Conservation (phyloP, 2,329 filamentous ascomycete species). For the Aspergillus sp. region DNA sequence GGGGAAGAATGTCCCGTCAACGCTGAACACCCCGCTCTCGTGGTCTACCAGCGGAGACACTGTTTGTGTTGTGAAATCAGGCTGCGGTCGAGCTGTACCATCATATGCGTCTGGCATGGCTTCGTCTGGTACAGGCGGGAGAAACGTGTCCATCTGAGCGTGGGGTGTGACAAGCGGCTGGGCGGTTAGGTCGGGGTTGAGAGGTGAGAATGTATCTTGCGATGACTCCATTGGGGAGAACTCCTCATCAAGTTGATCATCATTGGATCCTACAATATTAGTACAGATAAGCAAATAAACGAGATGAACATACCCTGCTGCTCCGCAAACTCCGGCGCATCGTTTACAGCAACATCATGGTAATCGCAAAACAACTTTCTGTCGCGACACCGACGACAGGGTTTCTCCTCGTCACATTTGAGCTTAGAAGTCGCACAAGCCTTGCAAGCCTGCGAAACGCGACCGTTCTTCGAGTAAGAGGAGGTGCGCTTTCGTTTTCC, state of each 20-base stretch:
- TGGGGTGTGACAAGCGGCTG: slow-evolving; percentile 14
- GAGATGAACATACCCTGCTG: slow-evolving; percentile 9
- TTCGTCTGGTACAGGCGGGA: background rate
- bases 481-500: slow-evolving; percentile 28
- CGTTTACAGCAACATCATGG: slow-evolving; percentile 17
- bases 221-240: slow-evolving; percentile 2
- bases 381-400: slow-evolving; percentile 52
- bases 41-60: slow-evolving; percentile 26
- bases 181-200: background rate
- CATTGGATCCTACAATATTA: slow-evolving; percentile 7
- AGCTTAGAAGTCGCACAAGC: slow-evolving; percentile 53
- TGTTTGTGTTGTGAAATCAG: background rate
- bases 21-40: slow-evolving; percentile 29
- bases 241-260: slow-evolving; percentile 2
- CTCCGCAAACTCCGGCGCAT: slow-evolving; percentile 15
- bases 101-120: slow-evolving; percentile 11
- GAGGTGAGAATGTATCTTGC: slow-evolving; percentile 14
- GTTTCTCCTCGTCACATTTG: slow-evolving; percentile 56
- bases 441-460: slow-evolving; percentile 53
- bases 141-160: slow-evolving; percentile 10
- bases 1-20: slow-evolving; percentile 31
- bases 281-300: background rate
- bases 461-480: slow-evolving; percentile 25
- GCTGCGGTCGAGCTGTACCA: slow-evolving; percentile 6
- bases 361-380: slow-evolving; percentile 48